Conservation (phyloP, 495 filamentous ascomycete genomes). For the Neurospora sp. region DNA sequence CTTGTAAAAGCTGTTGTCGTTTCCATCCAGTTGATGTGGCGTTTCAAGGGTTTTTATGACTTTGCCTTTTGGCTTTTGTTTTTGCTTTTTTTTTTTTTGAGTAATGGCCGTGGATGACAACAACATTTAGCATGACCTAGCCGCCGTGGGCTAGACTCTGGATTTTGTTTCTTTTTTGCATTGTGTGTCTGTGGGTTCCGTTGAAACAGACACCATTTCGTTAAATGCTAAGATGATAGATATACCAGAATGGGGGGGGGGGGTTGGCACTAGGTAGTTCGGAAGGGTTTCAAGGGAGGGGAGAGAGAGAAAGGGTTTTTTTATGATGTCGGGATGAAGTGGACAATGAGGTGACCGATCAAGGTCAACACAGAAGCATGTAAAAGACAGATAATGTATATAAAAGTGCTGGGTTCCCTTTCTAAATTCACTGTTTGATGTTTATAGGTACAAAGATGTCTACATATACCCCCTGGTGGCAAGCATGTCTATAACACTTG, state of each 20-base stretch:
- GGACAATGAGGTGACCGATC: background rate
- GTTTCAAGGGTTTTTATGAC: background rate
- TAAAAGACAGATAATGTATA: background rate
- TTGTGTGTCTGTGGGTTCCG: background rate
- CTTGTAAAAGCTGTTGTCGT: slow-evolving; percentile 7
- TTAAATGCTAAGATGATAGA: background rate
- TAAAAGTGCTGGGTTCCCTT: background rate
- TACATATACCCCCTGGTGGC: background rate
- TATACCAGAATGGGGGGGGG: background rate
- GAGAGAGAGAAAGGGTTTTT: background rate
- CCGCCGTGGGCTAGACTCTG: background rate
- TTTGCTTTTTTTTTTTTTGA: background rate
- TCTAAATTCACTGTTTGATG: background rate
- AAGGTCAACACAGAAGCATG: background rate
- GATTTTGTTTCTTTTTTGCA: background rate
- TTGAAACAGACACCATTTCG: background rate
- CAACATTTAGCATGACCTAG: background rate
- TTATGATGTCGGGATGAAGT: background rate
- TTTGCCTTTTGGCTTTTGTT: background rate
- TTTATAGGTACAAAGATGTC: background rate
- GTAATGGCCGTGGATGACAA: background rate
- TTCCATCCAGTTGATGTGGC: background rate
- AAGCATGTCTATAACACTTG: background rate
- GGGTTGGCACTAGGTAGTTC: background rate
- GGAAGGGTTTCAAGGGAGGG: background rate